phyloP scores from a whole-genome alignment of 768 basidiomycete genomes.

The Pulveroboletus sp. region DNA sequence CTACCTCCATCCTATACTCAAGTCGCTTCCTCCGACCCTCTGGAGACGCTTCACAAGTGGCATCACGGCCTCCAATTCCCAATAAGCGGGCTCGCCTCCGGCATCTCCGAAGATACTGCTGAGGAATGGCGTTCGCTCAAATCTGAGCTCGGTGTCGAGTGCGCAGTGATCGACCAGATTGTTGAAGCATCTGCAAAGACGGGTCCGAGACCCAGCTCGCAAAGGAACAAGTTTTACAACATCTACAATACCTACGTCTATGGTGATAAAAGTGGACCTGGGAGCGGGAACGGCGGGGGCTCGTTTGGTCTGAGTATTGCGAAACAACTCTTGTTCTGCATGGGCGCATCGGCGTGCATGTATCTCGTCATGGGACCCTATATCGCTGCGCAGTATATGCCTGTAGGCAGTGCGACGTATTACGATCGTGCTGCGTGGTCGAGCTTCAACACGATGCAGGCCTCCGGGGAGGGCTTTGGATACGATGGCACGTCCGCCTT shows the following conservation, averaged over 20 bases:
- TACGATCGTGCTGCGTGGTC: conserved; percentile 78
- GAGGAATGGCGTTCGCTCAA: conserved; percentile 81
- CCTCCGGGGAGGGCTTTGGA: conserved; percentile 65
- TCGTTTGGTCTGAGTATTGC: conserved; percentile 33
- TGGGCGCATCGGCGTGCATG: conserved; percentile 59
- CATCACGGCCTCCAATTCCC: conserved; percentile 55
- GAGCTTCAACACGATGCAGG: conserved; percentile 70
- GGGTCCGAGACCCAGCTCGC: conserved; percentile 30
- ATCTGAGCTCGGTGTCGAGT: conserved; percentile 73
- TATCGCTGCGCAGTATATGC: conserved; percentile 49
- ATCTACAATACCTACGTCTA: conserved; percentile 76
- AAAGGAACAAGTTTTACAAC: conserved; percentile 67
- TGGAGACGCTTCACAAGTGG: conserved; percentile 63
- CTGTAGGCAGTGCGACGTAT: conserved; percentile 62
- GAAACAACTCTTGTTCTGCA: conserved; percentile 51
- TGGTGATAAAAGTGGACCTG: conserved; percentile 36
- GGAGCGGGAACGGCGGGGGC: conserved; percentile 12
- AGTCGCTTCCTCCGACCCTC: conserved; percentile 46
- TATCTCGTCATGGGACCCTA: conserved; percentile 59
- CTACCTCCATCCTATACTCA: conserved; percentile 73
- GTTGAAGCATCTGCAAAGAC: conserved; percentile 37
- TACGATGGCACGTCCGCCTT: conserved; percentile 55
- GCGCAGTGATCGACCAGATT: conserved; percentile 71
- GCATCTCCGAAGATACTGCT: conserved; percentile 59
- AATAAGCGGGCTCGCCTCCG: conserved; percentile 40